Conservation (phyloP, 2,329 filamentous ascomycete species). For the Scolecobasidium constrictum region DNA sequence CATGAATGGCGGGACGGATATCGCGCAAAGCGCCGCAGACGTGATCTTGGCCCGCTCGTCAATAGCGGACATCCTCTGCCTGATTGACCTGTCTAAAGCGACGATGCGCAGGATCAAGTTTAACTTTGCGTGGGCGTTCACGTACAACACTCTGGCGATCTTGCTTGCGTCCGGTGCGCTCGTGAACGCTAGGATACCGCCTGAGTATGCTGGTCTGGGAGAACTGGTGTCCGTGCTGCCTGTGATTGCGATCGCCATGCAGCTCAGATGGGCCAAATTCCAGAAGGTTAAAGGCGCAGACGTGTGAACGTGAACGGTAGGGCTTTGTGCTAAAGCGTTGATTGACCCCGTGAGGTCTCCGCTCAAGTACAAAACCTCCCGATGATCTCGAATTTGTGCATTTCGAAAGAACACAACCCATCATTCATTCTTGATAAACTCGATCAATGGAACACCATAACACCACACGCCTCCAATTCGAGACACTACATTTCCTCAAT, state of each 20-base stretch:
- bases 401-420: no score
- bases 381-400: no score
- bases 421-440: no score
- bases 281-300: no score
- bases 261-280: slow-evolving; percentile 28
- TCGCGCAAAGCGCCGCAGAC: slow-evolving; percentile 57
- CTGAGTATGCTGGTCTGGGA: slow-evolving; percentile 56
- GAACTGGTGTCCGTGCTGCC: slow-evolving; percentile 66
- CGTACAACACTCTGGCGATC: slow-evolving; percentile 62
- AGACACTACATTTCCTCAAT: no score
- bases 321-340: no score
- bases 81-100: slow-evolving; percentile 42
- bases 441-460: no score
- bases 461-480: no score
- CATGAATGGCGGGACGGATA: slow-evolving; percentile 47
- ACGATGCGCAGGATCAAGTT: slow-evolving; percentile 37
- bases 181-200: slow-evolving; percentile 46
- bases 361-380: no score
- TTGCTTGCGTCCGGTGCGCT: slow-evolving; percentile 57
- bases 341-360: no score
- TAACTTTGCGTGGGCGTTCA: slow-evolving; percentile 60
- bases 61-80: slow-evolving; percentile 45
- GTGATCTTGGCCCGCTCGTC: slow-evolving; percentile 52
- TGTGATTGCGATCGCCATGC: slow-evolving; percentile 49
- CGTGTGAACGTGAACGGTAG: no score